Percentiles rank a stretch among this genome's conserved stretches.
phyloP scores from a whole-genome alignment of 2,329 filamentous ascomycete species.

The Plenodomus tracheiphilus region DNA sequence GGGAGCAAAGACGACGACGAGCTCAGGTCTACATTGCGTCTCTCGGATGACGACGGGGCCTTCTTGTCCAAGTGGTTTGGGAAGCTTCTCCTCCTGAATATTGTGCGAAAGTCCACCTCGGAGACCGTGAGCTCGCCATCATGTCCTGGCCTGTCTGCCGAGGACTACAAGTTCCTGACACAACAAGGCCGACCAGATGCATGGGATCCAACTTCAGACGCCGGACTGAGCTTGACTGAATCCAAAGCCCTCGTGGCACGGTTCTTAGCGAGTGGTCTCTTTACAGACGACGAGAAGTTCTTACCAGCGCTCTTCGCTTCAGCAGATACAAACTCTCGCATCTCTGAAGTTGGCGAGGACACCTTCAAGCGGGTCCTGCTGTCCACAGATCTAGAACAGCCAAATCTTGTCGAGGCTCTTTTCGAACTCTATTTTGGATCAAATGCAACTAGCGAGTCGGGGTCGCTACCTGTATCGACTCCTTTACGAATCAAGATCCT shows the following conservation, averaged over 20 bases:
- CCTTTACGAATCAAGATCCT: constrained; percentile 79
- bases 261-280: constrained; percentile 82
- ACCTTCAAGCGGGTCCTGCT: constrained; percentile 76
- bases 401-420: constrained; percentile 63
- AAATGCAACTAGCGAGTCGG: constrained; percentile 14
- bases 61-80: constrained; percentile 77
- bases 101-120: constrained; percentile 39
- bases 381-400: constrained; percentile 72
- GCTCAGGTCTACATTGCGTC: constrained; percentile 67
- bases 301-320: constrained; percentile 82
- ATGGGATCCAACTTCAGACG: constrained; percentile 63
- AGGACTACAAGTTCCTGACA: constrained; percentile 71
- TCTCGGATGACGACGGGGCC: constrained; percentile 71
- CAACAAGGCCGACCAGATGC: constrained; percentile 68
- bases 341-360: constrained; percentile 85
- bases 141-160: constrained; percentile 65
- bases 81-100: constrained; percentile 70
- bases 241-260: constrained; percentile 70
- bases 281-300: constrained; percentile 81
- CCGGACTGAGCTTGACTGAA: constrained; percentile 68
- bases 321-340: constrained; percentile 77
- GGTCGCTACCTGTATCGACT: constrained; percentile 55
- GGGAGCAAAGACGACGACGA: constrained; percentile 77
- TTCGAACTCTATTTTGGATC: constrained; percentile 71
- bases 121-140: constrained; percentile 46